phyloP scores from a whole-genome alignment of 495 filamentous ascomycete species.

The Staphylotrichum longicolle region DNA sequence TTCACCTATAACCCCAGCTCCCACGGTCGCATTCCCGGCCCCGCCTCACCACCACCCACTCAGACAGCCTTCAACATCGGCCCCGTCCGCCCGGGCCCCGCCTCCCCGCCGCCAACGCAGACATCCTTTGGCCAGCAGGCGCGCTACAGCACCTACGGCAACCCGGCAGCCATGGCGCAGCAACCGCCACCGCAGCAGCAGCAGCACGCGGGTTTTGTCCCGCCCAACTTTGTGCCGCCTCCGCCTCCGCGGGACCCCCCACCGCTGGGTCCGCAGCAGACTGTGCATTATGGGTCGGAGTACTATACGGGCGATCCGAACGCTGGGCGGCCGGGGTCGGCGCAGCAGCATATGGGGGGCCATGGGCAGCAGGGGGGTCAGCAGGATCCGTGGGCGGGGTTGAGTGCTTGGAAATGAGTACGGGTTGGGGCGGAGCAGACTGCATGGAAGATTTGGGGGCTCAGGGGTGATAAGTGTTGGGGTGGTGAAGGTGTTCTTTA shows the following conservation, averaged over 20 bases:
- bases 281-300: conserved; percentile 46
- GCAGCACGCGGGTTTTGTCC: conserved; percentile 51
- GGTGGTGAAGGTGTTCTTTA: too few species aligned
- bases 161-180: conserved; percentile 37
- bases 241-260: conserved; percentile 85
- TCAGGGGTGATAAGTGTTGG: too few species aligned
- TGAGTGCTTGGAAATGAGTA: conserved; percentile 79
- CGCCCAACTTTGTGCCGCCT: conserved; percentile 83
- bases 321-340: conserved; percentile 23
- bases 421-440: too few species aligned
- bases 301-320: conserved; percentile 36
- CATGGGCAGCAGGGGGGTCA: conserved; percentile 40
- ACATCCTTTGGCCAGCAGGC: conserved; percentile 41
- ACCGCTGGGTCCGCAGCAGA: conserved; percentile 68
- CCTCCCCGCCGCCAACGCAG: conserved; percentile 55
- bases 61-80: conserved; percentile 48
- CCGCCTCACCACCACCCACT: conserved; percentile 48
- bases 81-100: conserved; percentile 42
- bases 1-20: conserved; percentile 49
- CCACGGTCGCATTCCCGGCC: conserved; percentile 49
- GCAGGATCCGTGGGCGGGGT: conserved; percentile 79
- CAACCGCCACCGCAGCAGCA: conserved; percentile 23
- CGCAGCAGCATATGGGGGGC: conserved; percentile 32
- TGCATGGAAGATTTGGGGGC: not conserved
- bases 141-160: conserved; percentile 47